Conservation (phyloP, 2,329 filamentous ascomycete genomes). For the Ambrosiella xylebori region DNA sequence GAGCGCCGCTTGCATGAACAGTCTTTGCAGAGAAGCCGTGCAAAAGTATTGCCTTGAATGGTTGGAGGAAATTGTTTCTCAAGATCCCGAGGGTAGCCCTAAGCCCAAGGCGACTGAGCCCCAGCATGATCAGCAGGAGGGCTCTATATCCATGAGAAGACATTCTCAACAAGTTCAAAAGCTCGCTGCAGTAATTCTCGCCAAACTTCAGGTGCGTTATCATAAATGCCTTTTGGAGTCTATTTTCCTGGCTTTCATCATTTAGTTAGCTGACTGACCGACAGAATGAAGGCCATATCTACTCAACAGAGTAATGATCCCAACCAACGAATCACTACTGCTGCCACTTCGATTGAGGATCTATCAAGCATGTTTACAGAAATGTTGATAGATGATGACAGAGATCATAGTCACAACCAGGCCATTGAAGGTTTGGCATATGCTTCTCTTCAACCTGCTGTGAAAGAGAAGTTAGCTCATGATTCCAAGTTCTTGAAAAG, state of each 20-base stretch:
- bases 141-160: slow-evolving; percentile 40
- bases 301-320: slow-evolving; percentile 23
- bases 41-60: slow-evolving; percentile 71
- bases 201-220: slow-evolving; percentile 44
- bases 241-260: slow-evolving; percentile 11
- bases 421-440: slow-evolving; percentile 87
- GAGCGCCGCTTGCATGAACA: slow-evolving; percentile 79
- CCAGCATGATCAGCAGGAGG: slow-evolving; percentile 39
- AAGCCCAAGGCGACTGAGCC: slow-evolving; percentile 26
- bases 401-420: slow-evolving; percentile 25
- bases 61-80: slow-evolving; percentile 68
- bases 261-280: slow-evolving; percentile 28
- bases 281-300: slow-evolving; percentile 36
- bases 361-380: slow-evolving; percentile 46
- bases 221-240: slow-evolving; percentile 1
- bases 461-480: slow-evolving; percentile 64
- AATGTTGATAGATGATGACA: slow-evolving; percentile 41
- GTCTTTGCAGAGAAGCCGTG: slow-evolving; percentile 65
- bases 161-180: slow-evolving; percentile 46
- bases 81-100: slow-evolving; percentile 40
- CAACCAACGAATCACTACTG: slow-evolving; percentile 31
- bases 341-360: slow-evolving; percentile 47
- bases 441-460: slow-evolving; percentile 65
- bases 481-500: slow-evolving; percentile 52
- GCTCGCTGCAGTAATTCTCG: slow-evolving; percentile 56